Base-by-base conservation (phyloP, 805 yeast genomes). In the Kodamaea restingae region DNA sequence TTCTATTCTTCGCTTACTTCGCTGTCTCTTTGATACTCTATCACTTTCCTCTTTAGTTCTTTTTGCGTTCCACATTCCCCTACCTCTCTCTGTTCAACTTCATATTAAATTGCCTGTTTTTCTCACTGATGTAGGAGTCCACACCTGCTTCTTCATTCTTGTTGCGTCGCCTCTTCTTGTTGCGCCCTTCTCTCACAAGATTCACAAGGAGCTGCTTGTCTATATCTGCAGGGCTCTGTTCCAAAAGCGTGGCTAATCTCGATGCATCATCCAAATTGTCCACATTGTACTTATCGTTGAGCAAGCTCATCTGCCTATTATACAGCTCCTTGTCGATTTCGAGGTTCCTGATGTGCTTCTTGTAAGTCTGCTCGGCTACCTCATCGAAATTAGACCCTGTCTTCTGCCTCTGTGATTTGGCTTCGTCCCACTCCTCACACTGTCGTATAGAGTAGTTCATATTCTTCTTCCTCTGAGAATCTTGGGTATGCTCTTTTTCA, bases 101-200 rank as follows among this genome's bases (percentile, higher is more conserved):
- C 54, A 73, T 75, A 60, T 84, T 85, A 60, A 84, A 85, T 48
- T 81, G 81, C 53, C 72, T 75, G 65, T 85, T 85, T 58, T 80
- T 81, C 46, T 80, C 87, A 54, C 81, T 84, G 53, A 85, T 76
- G 56, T 63, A 73, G 20, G 73, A 65, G 4, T 63, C 65, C 14
- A 54, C 67, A 4, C 55, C 63, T 4, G 56, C 70, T 3, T 54
- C 65, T 8, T 58, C 61, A 7, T 51, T 56, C 36, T 62, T 52
- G 37, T 52, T 56, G 41, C 58, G 60, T 46, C 73, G 60, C 49
- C 73, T 61, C 36, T 58, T 60, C 45, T 55, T 54, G 32, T 60
- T 58, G 40, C 67, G 66, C 39, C 62, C 54, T 49, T 63, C 58
- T 54, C 55, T 55, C 20, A 65, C 56, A 14, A 52, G 46, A 1